These are phyloP conservation scores for Pulicaria dysenterica DNA, from an alignment of 129 eudicot genomes.

Conservation along the genomic window DNA sequence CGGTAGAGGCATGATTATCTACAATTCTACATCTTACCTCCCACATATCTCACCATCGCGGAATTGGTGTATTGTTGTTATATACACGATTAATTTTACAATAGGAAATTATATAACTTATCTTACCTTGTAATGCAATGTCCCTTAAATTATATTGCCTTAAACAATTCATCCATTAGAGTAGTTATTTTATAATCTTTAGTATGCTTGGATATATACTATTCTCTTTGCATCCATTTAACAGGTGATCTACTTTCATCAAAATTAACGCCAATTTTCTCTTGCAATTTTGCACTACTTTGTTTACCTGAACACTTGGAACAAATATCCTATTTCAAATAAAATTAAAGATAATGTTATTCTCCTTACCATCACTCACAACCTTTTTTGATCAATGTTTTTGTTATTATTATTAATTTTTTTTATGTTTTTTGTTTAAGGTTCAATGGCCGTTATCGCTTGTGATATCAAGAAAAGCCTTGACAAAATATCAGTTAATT, in stretches of 20 bases:
- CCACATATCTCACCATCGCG: too few relatives aligned
- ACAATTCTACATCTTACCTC: too few relatives aligned
- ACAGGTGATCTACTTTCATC: not conserved
- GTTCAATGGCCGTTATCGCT: constrained; percentile 95
- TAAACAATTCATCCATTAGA: not conserved
- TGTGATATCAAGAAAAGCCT: constrained; percentile 87
- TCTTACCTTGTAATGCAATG: too few relatives aligned
- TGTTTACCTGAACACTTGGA: not conserved
- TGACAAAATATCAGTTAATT: constrained; percentile 88
- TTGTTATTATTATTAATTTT: not conserved
- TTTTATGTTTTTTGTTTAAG: constrained; percentile 41
- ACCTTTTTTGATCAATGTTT: not conserved
- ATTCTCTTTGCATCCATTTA: not conserved
- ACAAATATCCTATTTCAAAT: not conserved
- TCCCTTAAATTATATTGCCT: too few relatives aligned
- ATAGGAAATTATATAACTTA: too few relatives aligned
- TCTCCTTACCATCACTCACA: constrained; percentile 3
- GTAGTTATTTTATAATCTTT: constrained; percentile 7
- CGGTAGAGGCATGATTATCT: too few relatives aligned
- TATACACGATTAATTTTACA: too few relatives aligned
- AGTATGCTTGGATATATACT: constrained; percentile 3
- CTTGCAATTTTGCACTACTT: not conserved
- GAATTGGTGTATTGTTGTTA: too few relatives aligned
- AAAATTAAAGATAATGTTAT: not conserved
- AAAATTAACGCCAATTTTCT: not conserved